Percentiles rank a stretch among this genome's conserved stretches.
Conservation (phyloP, 2,329 filamentous ascomycete genomes). For the Coniochaeta ligniaria region DNA sequence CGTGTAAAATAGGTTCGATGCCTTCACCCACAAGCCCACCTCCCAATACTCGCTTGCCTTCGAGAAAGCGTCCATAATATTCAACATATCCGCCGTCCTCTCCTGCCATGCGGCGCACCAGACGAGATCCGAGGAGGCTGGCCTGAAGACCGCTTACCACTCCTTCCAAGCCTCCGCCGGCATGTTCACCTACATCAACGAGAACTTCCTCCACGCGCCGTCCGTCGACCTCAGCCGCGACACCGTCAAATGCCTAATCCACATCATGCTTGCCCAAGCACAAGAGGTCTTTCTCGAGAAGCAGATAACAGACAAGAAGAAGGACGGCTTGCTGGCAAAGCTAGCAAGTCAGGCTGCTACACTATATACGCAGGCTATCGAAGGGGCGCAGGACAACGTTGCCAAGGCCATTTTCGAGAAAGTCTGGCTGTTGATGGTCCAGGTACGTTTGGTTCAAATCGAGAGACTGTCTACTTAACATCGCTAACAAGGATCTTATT, state of each 20-base stretch:
- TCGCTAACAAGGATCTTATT: constrained; percentile 3
- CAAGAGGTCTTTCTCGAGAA: constrained; percentile 98
- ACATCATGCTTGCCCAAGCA: constrained; percentile 87
- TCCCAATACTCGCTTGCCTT: constrained; percentile 94
- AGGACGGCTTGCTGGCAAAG: constrained; percentile 85
- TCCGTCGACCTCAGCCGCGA: constrained; percentile 94
- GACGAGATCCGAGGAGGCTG: constrained; percentile 83
- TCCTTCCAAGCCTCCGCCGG: constrained; percentile 96
- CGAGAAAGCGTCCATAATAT: constrained; percentile 98
- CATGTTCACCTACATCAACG: constrained; percentile 99
- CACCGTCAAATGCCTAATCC: constrained; percentile 90
- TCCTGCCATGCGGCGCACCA: constrained; percentile 94
- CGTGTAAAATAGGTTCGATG: constrained; percentile 71
- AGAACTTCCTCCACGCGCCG: constrained; percentile 96
- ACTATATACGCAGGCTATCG: constrained; percentile 78
- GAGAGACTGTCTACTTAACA: not conserved
- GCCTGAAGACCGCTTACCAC: constrained; percentile 94
- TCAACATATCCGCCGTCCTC: constrained; percentile 96
- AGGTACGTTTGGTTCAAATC: constrained; percentile 41
- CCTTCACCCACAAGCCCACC: constrained; percentile 98
- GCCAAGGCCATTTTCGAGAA: constrained; percentile 89
- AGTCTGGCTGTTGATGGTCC: constrained; percentile 77
- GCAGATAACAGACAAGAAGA: constrained; percentile 88
- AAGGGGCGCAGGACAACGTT: constrained; percentile 90
- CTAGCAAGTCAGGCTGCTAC: constrained; percentile 85